A percentile compares a stretch with the other conserved stretches of the same genome.
phyloP scores from a whole-genome alignment of 2,329 filamentous ascomycete genomes.

The Botrytis sinoallii region DNA sequence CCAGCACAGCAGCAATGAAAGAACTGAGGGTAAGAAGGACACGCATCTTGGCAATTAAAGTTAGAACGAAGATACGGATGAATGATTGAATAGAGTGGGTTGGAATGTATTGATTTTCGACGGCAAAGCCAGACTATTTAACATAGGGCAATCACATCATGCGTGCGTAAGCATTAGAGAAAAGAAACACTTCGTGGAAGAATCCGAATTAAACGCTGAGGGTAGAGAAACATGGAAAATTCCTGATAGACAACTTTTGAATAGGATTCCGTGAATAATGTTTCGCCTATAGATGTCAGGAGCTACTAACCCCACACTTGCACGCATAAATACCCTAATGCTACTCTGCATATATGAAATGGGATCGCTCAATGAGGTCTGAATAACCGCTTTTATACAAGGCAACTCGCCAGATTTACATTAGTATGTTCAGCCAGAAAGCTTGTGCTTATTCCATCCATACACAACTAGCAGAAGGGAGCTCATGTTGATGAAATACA shows the following conservation, averaged over 20 bases:
- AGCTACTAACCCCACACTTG: slow-evolving; percentile 11
- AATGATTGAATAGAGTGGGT: background rate
- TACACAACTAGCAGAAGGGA: background rate
- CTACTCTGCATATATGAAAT: background rate
- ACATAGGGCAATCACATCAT: background rate
- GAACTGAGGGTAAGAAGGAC: slow-evolving; percentile 30
- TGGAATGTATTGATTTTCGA: background rate
- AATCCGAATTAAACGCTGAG: slow-evolving; percentile 8
- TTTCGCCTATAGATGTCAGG: slow-evolving; percentile 5
- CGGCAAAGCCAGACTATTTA: background rate
- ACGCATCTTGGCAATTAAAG: slow-evolving; percentile 29
- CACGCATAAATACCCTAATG: background rate
- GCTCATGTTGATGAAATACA: background rate
- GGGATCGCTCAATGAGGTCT: background rate
- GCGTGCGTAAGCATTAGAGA: background rate
- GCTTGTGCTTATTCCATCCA: background rate
- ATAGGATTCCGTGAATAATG: background rate
- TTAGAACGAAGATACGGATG: background rate
- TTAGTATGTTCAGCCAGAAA: background rate
- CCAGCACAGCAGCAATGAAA: slow-evolving; percentile 31
- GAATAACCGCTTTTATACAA: background rate
- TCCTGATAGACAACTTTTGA: background rate
- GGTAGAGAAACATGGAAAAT: background rate
- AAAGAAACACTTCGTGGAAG: background rate
- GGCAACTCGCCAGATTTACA: background rate